Conservation (phyloP, 805 yeast species). For the Naumovozyma dairenensis region DNA sequence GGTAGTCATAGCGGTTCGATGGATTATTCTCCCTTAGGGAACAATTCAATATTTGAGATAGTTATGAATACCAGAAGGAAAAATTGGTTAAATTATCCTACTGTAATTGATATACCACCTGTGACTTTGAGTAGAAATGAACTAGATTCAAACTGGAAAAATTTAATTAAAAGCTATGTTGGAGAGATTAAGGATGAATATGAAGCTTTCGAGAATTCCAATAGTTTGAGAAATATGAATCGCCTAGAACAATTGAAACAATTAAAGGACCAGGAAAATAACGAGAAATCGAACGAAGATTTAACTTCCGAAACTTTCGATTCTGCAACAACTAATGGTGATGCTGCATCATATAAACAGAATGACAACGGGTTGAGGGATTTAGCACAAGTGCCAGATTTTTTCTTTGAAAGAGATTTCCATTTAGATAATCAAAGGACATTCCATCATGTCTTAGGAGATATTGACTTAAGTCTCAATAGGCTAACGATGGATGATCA, state of each 20-base stretch:
- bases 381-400: constrained; percentile 44
- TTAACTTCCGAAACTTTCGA: neutral
- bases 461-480: constrained; percentile 34
- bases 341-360: constrained; percentile 19
- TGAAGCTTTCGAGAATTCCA: constrained; percentile 34
- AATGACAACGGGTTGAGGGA: constrained; percentile 8
- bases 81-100: constrained; percentile 50
- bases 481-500: constrained; percentile 24
- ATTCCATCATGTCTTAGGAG: constrained; percentile 64
- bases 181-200: constrained; percentile 36
- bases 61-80: constrained; percentile 36
- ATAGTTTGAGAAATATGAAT: constrained; percentile 33
- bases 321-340: neutral
- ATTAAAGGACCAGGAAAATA: constrained; percentile 11
- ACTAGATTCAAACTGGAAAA: constrained; percentile 36
- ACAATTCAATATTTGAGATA: constrained; percentile 66
- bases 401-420: constrained; percentile 60
- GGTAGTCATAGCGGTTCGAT: constrained; percentile 23
- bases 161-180: constrained; percentile 37
- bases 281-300: constrained; percentile 7
- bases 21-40: constrained; percentile 29
- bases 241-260: constrained; percentile 32
- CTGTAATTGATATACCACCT: constrained; percentile 76
- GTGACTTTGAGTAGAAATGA: constrained; percentile 46
- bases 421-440: constrained; percentile 81